Base-by-base conservation (phyloP, 2,329 filamentous ascomycete species). In the Aspergillus novoparasiticus region DNA sequence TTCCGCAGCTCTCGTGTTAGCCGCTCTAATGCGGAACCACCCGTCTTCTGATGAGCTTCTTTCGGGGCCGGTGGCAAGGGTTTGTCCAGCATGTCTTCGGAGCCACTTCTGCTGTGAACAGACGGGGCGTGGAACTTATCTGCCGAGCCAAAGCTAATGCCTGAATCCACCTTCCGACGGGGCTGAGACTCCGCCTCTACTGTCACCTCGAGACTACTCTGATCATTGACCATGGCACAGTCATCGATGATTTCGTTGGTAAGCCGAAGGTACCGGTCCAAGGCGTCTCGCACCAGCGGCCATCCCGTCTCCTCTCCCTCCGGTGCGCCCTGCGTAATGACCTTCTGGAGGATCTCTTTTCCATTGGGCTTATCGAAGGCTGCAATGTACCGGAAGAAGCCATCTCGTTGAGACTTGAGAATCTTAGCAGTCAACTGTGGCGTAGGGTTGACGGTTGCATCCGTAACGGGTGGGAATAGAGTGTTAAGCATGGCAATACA, bases 401-500 rank as follows among this genome's bases (percentile, higher is more conserved):
- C 81, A 36, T 85, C 82, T n/a, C 88, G 85, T 69, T 90, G 86
- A 14, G 79, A 77, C 62, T 82, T 81, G 60, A 90, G 78, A 8
- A 84, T 80, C 30, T 81, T 74, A 4, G 78, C 74, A 10, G 83
- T 86, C 62, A 89, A 74, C 58, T 85, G 81, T 32, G 81, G 76
- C 11, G 85, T 86, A 6, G 84, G 85, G 50, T 80, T 79, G 19
- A 70, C 69, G 53, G 76, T 75, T 26, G 76, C 74, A 14, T 76
- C 74, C 50, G 80, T 79, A 48, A 84, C 80, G 2, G 88, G 87
- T 9, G 88, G 88, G 66, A 89, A 87, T 34, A 90, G 79, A 11
- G 87, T 90, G 76, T 90, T 90, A 57, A 90, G 83, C 83, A 90
- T 87, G 59, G 86, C 88, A 66, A 89, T 81, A 71, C 87, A 89